A percentile compares a stretch with the other conserved stretches of the same genome.
phyloP scores from a whole-genome alignment of 768 basidiomycete genomes.

The Botryobasidium botryosum region DNA sequence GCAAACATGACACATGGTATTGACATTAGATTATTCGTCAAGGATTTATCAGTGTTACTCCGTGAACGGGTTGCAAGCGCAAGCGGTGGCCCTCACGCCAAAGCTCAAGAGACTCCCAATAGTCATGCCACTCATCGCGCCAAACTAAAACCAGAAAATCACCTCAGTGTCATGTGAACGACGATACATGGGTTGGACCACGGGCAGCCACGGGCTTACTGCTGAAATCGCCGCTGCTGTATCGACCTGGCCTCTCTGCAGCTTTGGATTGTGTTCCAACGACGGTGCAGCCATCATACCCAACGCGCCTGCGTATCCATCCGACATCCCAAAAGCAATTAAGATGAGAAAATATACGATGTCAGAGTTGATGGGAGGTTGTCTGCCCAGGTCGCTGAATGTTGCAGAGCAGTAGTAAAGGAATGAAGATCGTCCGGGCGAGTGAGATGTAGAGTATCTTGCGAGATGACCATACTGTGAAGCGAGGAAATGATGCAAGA shows the following conservation, averaged over 20 bases:
- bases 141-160: no score
- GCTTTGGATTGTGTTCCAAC: slow-evolving; percentile 54
- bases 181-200: no score
- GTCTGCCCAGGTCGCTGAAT: no score
- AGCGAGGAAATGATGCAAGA: slow-evolving; percentile 42
- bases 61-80: slow-evolving; percentile 70
- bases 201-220: no score
- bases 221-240: slow-evolving; percentile 68
- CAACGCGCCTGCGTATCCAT: slow-evolving; percentile 62
- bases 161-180: no score
- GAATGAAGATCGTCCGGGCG: slow-evolving; percentile 64
- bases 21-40: no score
- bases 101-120: slow-evolving; percentile 70
- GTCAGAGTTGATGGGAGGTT: slow-evolving; percentile 77
- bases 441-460: slow-evolving; percentile 47
- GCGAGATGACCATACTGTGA: slow-evolving; percentile 52
- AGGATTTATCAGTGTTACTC: no score
- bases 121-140: slow-evolving; percentile 55
- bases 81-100: slow-evolving; percentile 50
- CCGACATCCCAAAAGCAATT: slow-evolving; percentile 52
- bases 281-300: slow-evolving; percentile 76
- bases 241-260: slow-evolving; percentile 66
- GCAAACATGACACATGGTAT: no score
- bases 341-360: slow-evolving; percentile 56
- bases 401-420: slow-evolving; percentile 81